Conservation (phyloP, 2,329 filamentous ascomycete genomes). For the Penicillium janthinellum region DNA sequence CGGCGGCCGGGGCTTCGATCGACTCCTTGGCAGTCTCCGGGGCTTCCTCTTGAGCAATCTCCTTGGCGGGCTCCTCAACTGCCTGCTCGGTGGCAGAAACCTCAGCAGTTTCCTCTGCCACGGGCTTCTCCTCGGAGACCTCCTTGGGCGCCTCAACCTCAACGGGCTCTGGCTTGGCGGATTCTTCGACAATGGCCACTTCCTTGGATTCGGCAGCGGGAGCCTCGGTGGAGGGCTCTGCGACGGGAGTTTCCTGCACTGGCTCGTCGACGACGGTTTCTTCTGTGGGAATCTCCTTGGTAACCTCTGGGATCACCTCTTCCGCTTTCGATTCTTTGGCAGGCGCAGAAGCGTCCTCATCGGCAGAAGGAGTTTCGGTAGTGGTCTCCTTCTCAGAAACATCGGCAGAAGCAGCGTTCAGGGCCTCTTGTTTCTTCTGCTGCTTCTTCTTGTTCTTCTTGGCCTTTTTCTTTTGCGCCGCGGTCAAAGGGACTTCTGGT, state of each 20-base stretch:
- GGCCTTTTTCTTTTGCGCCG: slow-evolving; percentile 25
- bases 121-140: slow-evolving; percentile 1
- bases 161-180: slow-evolving; percentile 21
- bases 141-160: not conserved
- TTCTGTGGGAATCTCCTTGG: slow-evolving; percentile 12
- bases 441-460: slow-evolving; percentile 26
- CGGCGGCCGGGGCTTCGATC: not conserved
- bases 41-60: not conserved
- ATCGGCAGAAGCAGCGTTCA: slow-evolving; percentile 15
- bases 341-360: slow-evolving; percentile 12
- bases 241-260: slow-evolving; percentile 12
- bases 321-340: slow-evolving; percentile 17
- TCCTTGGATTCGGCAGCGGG: slow-evolving; percentile 32
- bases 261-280: slow-evolving; percentile 14
- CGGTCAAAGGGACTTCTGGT: slow-evolving; percentile 16
- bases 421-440: slow-evolving; percentile 24
- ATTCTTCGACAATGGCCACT: slow-evolving; percentile 11
- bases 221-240: slow-evolving; percentile 29
- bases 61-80: slow-evolving; percentile 12
- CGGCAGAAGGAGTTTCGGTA: not conserved
- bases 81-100: not conserved
- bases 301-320: slow-evolving; percentile 1
- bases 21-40: not conserved
- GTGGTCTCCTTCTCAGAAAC: not conserved
- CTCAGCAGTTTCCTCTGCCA: not conserved